These are phyloP conservation scores for Hyphopichia homilentoma DNA, from an alignment of 805 yeast species.

Conservation along the genomic window DNA sequence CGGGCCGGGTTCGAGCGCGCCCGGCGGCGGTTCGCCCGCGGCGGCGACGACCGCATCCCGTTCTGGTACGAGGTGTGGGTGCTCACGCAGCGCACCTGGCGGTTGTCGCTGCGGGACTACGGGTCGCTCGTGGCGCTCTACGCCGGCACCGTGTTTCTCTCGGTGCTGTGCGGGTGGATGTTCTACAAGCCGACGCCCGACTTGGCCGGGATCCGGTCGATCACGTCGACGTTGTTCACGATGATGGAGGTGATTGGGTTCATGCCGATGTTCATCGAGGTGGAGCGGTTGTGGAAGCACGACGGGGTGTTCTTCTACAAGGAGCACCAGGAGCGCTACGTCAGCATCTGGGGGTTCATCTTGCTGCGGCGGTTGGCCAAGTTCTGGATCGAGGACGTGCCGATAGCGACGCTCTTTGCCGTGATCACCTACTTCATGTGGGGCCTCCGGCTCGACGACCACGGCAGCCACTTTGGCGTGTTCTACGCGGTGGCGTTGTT, in stretches of 20 bases:
- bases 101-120: constrained; percentile 30
- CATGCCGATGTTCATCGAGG: constrained; percentile 35
- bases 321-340: constrained; percentile 68
- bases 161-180: constrained; percentile 72
- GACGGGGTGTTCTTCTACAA: constrained; percentile 41
- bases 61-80: constrained; percentile 25
- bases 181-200: constrained; percentile 60
- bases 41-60: constrained; percentile 18
- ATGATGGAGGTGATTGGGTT: constrained; percentile 39
- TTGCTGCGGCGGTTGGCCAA: constrained; percentile 64
- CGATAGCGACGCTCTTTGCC: constrained; percentile 57
- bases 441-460: constrained; percentile 48
- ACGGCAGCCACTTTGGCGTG: constrained; percentile 47
- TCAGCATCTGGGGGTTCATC: constrained; percentile 64
- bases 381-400: constrained; percentile 63
- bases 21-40: constrained; percentile 13
- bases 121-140: constrained; percentile 31
- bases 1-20: constrained; percentile 16
- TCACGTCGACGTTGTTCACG: constrained; percentile 34
- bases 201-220: constrained; percentile 63
- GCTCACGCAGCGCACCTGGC: constrained; percentile 32
- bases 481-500: constrained; percentile 60
- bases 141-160: constrained; percentile 45
- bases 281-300: constrained; percentile 34
- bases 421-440: constrained; percentile 71